Conservation (phyloP, 495 filamentous ascomycete species). For the Annulohypoxylon stygium region DNA sequence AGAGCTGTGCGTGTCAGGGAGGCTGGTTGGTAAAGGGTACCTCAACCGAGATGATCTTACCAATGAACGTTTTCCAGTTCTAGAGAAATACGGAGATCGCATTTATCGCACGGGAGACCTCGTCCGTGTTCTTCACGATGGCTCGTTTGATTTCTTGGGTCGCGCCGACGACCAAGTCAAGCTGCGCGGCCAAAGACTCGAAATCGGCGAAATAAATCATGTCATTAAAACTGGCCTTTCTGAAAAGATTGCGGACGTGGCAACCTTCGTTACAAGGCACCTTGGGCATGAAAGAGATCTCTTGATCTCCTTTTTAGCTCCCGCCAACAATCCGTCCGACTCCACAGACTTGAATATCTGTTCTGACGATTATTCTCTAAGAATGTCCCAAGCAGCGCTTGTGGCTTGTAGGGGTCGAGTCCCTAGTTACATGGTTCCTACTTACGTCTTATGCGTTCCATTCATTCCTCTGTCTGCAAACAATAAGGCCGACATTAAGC, state of each 20-base stretch:
- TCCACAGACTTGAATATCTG: conserved; percentile 49
- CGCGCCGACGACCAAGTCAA: conserved; percentile 86
- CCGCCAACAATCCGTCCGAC: conserved; percentile 8
- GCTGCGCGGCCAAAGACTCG: conserved; percentile 80
- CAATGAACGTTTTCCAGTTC: conserved; percentile 69
- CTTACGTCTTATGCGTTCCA: conserved; percentile 74
- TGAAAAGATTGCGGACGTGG: conserved; percentile 65
- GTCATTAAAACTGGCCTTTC: conserved; percentile 65
- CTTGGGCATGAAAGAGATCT: conserved; percentile 73
- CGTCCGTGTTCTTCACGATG: conserved; percentile 77
- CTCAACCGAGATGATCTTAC: conserved; percentile 81
- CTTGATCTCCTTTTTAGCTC: conserved; percentile 76
- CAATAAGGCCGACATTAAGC: conserved; percentile 80
- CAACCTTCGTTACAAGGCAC: conserved; percentile 75
- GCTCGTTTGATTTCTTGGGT: conserved; percentile 78
- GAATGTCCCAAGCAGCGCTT: conserved; percentile 52
- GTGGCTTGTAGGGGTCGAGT: conserved; percentile 70
- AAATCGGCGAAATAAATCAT: conserved; percentile 82
- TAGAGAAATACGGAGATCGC: conserved; percentile 63
- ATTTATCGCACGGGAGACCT: conserved; percentile 86
- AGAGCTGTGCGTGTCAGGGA: conserved; percentile 88
- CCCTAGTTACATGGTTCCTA: conserved; percentile 82
- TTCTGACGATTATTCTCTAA: conserved; percentile 36
- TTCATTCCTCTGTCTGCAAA: conserved; percentile 76
- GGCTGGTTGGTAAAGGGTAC: conserved; percentile 89